These are phyloP conservation scores for Solanum dulcamara DNA, from an alignment of 257 asterid species.

Conservation along the genomic window DNA sequence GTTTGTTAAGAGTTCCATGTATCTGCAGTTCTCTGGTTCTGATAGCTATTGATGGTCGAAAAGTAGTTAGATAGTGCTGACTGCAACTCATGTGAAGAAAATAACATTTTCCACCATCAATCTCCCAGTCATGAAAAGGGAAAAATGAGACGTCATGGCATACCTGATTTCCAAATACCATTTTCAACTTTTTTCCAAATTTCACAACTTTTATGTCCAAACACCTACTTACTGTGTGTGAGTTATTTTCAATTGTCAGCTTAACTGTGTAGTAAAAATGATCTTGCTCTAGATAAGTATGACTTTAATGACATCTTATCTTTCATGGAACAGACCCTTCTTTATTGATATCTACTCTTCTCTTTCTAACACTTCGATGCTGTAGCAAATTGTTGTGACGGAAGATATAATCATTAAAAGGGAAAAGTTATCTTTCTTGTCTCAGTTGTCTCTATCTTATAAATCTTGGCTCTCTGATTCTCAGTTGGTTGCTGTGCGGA, in stretches of 20 bases:
- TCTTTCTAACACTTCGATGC: not conserved
- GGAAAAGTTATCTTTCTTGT: not conserved
- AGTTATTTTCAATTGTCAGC: not conserved
- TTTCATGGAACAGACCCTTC: not conserved
- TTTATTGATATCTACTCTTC: not conserved
- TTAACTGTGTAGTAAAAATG: not conserved
- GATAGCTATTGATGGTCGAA: not conserved
- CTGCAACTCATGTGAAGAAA: not conserved
- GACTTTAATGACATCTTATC: not conserved
- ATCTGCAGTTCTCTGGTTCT: not conserved
- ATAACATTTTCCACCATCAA: not conserved
- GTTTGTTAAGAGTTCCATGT: not conserved
- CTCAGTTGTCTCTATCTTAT: not conserved
- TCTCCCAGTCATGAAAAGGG: not conserved
- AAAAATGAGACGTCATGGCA: not conserved
- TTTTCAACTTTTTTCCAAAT: too few relatives aligned
- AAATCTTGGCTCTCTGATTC: not conserved
- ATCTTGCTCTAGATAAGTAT: not conserved
- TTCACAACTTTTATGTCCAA: not conserved
- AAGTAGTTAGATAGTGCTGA: not conserved
- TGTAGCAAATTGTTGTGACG: not conserved
- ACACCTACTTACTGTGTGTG: not conserved
- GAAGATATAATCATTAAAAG: not conserved
- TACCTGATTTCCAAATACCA: not conserved
- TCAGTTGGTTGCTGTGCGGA: conserved; percentile 60